These are phyloP conservation scores for Tylopilus sp. DNA, from an alignment of 768 basidiomycete genomes.

Conservation along the genomic window DNA sequence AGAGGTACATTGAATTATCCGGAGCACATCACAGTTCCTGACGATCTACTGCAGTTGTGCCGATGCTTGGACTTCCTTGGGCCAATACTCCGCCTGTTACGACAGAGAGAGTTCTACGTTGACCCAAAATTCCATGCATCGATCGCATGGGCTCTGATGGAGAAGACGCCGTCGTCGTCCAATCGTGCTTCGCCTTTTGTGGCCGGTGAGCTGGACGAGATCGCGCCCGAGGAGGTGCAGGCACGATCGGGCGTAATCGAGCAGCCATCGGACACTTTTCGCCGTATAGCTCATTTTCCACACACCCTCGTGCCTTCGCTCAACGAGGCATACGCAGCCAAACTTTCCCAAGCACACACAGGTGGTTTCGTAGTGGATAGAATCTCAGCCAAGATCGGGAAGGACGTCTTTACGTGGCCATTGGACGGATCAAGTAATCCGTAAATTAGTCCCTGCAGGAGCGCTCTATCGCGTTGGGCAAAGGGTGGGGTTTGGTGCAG, in stretches of 20 bases:
- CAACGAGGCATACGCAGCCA: slow-evolving; percentile 43
- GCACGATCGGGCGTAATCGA: slow-evolving; percentile 3
- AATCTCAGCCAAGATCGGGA: slow-evolving; percentile 69
- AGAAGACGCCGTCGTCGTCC: slow-evolving; percentile 17
- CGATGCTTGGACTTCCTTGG: slow-evolving; percentile 52
- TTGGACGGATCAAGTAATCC: slow-evolving; percentile 20
- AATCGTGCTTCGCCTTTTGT: slow-evolving; percentile 4
- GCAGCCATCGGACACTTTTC: slow-evolving; percentile 31
- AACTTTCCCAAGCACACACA: slow-evolving; percentile 39
- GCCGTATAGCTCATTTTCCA: slow-evolving; percentile 52
- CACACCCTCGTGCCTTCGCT: slow-evolving; percentile 43
- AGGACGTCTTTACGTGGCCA: slow-evolving; percentile 52
- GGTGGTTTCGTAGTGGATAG: slow-evolving; percentile 51
- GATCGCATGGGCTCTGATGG: slow-evolving; percentile 81
- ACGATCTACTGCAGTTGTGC: slow-evolving; percentile 47
- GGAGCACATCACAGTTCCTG: slow-evolving; percentile 5
- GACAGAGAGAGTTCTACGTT: slow-evolving; percentile 77
- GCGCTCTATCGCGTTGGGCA: slow-evolving; percentile 6
- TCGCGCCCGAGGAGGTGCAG: slow-evolving; percentile 7
- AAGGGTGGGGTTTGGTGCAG: slow-evolving; percentile 2
- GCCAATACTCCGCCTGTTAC: slow-evolving; percentile 54
- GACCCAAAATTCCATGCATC: slow-evolving; percentile 86
- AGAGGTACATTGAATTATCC: slow-evolving; percentile 47
- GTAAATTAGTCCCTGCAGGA: slow-evolving; percentile 7
- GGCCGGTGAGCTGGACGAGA: slow-evolving; percentile 1